Evolutionary conservation across 2,329 filamentous ascomycete species (phyloP).

Genomic region (Onygenales sp.): DNA sequence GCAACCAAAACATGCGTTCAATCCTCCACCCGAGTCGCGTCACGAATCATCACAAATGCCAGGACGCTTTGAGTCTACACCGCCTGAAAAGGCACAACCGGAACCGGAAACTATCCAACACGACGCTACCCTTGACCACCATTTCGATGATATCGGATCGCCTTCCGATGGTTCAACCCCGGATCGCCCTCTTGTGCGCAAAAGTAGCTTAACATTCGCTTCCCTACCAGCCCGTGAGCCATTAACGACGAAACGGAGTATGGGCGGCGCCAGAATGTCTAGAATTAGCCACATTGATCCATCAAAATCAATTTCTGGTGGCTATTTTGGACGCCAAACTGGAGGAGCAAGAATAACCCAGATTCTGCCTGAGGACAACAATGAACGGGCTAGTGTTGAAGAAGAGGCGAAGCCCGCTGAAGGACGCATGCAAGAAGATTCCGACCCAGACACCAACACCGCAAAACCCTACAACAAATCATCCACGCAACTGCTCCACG

Average conservation of each 20-base stretch:
- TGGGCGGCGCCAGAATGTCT: conserved; percentile 59
- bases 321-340: conserved; percentile 64
- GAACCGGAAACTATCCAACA: conserved; percentile 16
- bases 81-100: conserved; percentile 8
- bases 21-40: not conserved
- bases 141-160: conserved; percentile 37
- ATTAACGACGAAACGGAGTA: conserved; percentile 71
- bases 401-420: conserved; percentile 44
- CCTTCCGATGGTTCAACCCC: conserved; percentile 40
- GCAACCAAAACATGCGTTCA: not conserved
- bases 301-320: conserved; percentile 48
- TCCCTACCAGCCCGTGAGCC: conserved; percentile 87
- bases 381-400: conserved; percentile 36
- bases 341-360: conserved; percentile 44
- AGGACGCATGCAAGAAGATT: conserved; percentile 34
- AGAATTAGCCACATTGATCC: conserved; percentile 70
- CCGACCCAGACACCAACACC: conserved; percentile 40
- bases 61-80: not conserved
- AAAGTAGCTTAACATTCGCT: conserved; percentile 92
- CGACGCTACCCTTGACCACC: conserved; percentile 24
- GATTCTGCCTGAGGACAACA: conserved; percentile 17
- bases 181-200: conserved; percentile 62
- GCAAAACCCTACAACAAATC: conserved; percentile 66
- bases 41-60: not conserved
- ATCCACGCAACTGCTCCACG: conserved; percentile 86